Evolutionary conservation across 768 basidiomycete genomes (phyloP).

Genomic region (Dendrothele bispora): DNA sequence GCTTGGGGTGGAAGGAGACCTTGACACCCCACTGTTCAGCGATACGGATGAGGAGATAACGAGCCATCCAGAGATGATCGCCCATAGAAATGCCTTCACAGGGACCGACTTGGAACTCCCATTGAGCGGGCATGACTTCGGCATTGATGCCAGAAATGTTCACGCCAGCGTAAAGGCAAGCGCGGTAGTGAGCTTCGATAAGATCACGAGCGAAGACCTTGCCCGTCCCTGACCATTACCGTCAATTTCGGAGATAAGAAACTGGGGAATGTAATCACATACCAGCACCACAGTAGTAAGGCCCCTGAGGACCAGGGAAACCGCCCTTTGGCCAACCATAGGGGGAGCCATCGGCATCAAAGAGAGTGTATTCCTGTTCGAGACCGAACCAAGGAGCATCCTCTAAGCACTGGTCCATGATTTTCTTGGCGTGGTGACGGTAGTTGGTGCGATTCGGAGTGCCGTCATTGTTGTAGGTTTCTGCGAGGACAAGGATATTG

Average conservation of each 20-base stretch:
- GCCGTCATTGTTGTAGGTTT: conserved; percentile 98
- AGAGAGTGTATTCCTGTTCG: conserved; percentile 98
- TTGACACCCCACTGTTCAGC: conserved; percentile 98
- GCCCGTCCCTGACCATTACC: conserved; percentile 73
- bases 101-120: conserved; percentile 99
- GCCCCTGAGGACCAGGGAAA: conserved; percentile 99
- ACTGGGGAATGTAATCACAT: conserved; percentile 24
- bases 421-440: conserved; percentile 91
- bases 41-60: conserved; percentile 92
- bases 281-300: conserved; percentile 99
- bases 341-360: conserved; percentile 88
- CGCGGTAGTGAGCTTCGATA: conserved; percentile 98
- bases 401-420: conserved; percentile 90
- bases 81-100: conserved; percentile 98
- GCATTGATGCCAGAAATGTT: conserved; percentile 99
- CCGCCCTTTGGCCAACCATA: conserved; percentile 98
- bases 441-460: conserved; percentile 96
- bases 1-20: conserved; percentile 99
- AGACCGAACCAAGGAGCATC: conserved; percentile 93
- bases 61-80: conserved; percentile 99
- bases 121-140: conserved; percentile 99
- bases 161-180: conserved; percentile 91
- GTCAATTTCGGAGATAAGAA: conserved; percentile 15
- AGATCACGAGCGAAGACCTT: conserved; percentile 98
- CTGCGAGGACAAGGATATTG: conserved; percentile 96